Conservation (phyloP, 768 basidiomycete species). For the Mycena metata region DNA sequence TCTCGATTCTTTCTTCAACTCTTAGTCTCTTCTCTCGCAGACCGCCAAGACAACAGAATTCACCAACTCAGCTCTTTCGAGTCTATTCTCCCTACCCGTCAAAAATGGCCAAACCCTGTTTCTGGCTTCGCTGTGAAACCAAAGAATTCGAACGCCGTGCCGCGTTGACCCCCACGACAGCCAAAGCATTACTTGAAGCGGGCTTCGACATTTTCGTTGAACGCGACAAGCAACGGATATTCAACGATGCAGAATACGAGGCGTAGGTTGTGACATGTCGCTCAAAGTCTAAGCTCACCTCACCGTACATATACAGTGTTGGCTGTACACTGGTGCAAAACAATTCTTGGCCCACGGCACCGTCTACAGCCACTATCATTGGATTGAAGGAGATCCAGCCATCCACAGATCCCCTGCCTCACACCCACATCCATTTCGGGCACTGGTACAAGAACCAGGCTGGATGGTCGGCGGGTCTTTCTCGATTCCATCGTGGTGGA, state of each 20-base stretch:
- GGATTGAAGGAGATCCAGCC: constrained; percentile 96
- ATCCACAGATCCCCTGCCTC: constrained; percentile 85
- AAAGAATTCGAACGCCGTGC: constrained; percentile 95
- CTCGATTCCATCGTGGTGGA: constrained; percentile 85
- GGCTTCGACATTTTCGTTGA: constrained; percentile 95
- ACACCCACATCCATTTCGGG: constrained; percentile 98
- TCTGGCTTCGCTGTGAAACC: constrained; percentile 98
- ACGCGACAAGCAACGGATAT: constrained; percentile 93
- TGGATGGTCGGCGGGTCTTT: constrained; percentile 90
- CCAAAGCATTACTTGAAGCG: constrained; percentile 87
- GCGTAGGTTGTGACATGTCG: constrained; percentile 82
- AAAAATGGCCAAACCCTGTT: constrained; percentile 64
- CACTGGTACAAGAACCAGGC: constrained; percentile 98
- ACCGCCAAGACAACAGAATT: no score
- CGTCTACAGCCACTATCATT: constrained; percentile 81
- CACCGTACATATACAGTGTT: constrained; percentile 63
- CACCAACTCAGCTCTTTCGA: no score
- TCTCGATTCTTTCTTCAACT: no score
- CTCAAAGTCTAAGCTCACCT: no score
- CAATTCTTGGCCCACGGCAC: constrained; percentile 91
- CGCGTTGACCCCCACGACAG: constrained; percentile 92
- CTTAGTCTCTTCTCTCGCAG: no score
- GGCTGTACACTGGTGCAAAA: constrained; percentile 91
- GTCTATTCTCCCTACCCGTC: constrained; percentile 2
- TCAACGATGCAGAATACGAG: constrained; percentile 93